A percentile compares a stretch with the other conserved stretches of the same genome.
Evolutionary conservation across 2,329 filamentous ascomycete genomes (phyloP).

Genomic region (Fusarium sp.): DNA sequence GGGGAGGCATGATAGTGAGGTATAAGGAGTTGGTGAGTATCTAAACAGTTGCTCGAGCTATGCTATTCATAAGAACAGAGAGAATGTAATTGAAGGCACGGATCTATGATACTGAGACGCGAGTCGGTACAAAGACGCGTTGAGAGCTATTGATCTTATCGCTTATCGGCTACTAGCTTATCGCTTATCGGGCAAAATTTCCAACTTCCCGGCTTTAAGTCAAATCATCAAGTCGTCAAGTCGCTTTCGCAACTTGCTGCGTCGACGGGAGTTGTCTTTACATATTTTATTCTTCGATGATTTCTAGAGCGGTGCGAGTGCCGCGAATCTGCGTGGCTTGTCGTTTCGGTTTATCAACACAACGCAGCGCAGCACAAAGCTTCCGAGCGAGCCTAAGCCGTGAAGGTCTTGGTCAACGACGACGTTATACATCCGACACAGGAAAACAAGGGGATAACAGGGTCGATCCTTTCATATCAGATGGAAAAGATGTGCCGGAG

Average conservation of each 20-base stretch:
- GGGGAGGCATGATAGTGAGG: slow-evolving; percentile 47
- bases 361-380: slow-evolving; percentile 29
- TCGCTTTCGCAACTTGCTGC: slow-evolving; percentile 22
- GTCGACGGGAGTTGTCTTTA: slow-evolving; percentile 19
- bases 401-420: slow-evolving; percentile 22
- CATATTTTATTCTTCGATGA: slow-evolving; percentile 47
- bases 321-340: slow-evolving; percentile 52
- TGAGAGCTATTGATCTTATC: slow-evolving; percentile 30
- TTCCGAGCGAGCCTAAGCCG: slow-evolving; percentile 20
- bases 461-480: slow-evolving; percentile 41
- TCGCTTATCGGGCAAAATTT: slow-evolving; percentile 47
- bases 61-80: background rate
- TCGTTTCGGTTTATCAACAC: slow-evolving; percentile 47
- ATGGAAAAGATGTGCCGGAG: background rate
- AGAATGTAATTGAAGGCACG: background rate
- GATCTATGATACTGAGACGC: slow-evolving; percentile 24
- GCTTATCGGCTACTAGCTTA: slow-evolving; percentile 43
- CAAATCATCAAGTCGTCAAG: background rate
- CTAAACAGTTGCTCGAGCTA: background rate
- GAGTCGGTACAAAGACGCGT: slow-evolving; percentile 27
- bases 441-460: slow-evolving; percentile 37
- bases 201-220: background rate
- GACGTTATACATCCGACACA: slow-evolving; percentile 43
- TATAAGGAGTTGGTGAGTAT: background rate
- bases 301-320: slow-evolving; percentile 49